Conservation (phyloP, 176 grass and related monocot species). For the Oryza coarctata region DNA sequence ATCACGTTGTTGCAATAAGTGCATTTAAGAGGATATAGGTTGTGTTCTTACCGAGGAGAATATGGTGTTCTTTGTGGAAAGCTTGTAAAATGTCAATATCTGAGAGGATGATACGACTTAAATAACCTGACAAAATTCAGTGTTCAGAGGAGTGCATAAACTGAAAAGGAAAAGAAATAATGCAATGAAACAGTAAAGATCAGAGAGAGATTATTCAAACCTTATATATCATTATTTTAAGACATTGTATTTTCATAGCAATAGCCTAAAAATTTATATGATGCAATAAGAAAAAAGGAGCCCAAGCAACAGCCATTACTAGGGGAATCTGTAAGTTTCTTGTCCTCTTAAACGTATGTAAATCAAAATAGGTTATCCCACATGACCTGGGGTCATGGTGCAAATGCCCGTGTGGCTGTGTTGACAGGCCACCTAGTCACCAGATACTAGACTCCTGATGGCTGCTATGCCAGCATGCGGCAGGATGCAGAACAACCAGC, state of each 20-base stretch:
- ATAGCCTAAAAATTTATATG: not conserved
- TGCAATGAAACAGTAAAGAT: not conserved
- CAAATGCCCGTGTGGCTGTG: not conserved
- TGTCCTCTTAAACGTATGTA: not conserved
- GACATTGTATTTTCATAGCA: not conserved
- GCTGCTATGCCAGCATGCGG: not conserved
- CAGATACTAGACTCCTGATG: not conserved
- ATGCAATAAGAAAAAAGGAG: not conserved
- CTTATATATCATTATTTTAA: not conserved
- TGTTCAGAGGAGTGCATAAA: constrained; percentile 14
- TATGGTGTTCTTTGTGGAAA: constrained; percentile 61
- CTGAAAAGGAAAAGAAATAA: constrained; percentile 14
- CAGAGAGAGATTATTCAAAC: not conserved
- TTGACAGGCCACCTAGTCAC: not conserved
- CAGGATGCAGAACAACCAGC: not conserved
- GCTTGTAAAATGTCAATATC: constrained; percentile 67
- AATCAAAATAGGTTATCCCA: not conserved
- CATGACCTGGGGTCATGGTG: not conserved
- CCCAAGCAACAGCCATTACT: not conserved
- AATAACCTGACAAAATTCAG: constrained; percentile 60
- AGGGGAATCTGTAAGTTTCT: not conserved
- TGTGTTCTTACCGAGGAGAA: constrained; percentile 57
- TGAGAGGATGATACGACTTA: constrained; percentile 61
- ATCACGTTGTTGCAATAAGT: constrained; percentile 9
- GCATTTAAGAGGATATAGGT: constrained; percentile 19